Evolutionary conservation across 306 rosid genomes (phyloP), one percentile per base, ranked within the genome.

Genomic region (Cicer yamashitae): DNA sequence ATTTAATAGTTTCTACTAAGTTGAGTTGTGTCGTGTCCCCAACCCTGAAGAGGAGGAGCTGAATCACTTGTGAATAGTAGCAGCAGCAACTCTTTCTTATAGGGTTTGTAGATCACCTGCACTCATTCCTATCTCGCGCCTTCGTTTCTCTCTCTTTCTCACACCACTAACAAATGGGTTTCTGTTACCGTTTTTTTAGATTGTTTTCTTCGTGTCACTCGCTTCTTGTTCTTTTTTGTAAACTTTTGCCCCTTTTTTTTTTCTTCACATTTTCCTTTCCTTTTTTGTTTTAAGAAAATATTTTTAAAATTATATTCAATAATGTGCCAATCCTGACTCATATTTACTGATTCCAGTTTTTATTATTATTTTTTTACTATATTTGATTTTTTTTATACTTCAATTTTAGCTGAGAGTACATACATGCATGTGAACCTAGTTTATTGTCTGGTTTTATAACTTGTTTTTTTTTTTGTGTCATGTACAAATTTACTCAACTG

Each of bases 71-170:
- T 18, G 13, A 60, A 60, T 6, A 63, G 7, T 63, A 38, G 1
- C 22, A 77, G 12, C 52, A 30, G 3, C 5, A 30, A 30, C 34
- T 30, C 2, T 30, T 30, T 5, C 61, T 37, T 6, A 8, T 45
- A 59, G 70, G 70, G 62, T 59, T 69, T 59, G 15, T 18, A 69
- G 82, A 77, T 77, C 82, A 77, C 70, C 76, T 69, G 57, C 43
- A 9, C 65, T 76, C 56, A 10, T 76, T 76, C 56, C 2, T 54
- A 20, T 54, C 6, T 1, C 66, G n/a, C 4, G 41, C 7, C 30
- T 25, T 25, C 30, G 43, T 15, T 68, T 70, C 18, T 52, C 13
- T 17, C 63, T 67, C 1, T 67, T 20, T 57, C 75, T 76, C 2
- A 52, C 30, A 9, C 38, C 12, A 45, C 34, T 34, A 61, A 61